phyloP scores from a whole-genome alignment of 805 yeast species.

The Cyberlindnera mycetangii region DNA sequence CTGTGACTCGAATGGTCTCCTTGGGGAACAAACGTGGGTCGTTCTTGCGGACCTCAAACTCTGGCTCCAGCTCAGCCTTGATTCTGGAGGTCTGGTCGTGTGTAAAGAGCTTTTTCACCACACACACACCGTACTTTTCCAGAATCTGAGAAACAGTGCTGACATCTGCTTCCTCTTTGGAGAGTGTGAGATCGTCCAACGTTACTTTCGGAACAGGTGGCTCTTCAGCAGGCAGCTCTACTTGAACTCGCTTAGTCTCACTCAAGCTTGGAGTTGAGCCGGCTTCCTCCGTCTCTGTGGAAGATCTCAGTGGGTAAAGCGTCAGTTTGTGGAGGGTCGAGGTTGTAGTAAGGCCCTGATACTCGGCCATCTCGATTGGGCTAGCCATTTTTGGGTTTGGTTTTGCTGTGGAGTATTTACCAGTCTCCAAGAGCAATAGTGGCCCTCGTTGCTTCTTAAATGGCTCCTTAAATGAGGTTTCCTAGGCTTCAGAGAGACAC shows the following conservation, averaged over 20 bases:
- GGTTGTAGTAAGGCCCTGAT: slow-evolving; percentile 1
- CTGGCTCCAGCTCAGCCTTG: slow-evolving; percentile 1
- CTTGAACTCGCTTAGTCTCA: slow-evolving; percentile 1
- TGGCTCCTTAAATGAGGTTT: not conserved
- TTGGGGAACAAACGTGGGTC: slow-evolving; percentile 5
- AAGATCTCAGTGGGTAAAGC: not conserved
- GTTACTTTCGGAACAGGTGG: slow-evolving; percentile 2
- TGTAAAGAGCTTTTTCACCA: not conserved
- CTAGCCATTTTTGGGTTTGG: not conserved
- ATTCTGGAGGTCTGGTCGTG: not conserved
- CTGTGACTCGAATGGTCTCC: slow-evolving; percentile 4
- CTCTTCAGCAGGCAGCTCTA: not conserved
- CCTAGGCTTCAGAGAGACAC: not conserved
- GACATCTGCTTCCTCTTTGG: slow-evolving; percentile 2
- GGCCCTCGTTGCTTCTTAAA: not conserved
- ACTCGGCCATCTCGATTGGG: not conserved
- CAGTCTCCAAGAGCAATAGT: not conserved
- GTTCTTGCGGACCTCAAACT: slow-evolving; percentile 1
- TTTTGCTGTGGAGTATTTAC: not conserved
- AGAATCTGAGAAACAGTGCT: not conserved
- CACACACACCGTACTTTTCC: slow-evolving; percentile 6
- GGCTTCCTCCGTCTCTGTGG: not conserved
- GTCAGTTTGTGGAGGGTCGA: slow-evolving; percentile 1
- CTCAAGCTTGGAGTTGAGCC: not conserved
- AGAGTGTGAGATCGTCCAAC: not conserved